Conservation (phyloP, 331 rosid genomes). For the Quercus lobata region DNA sequence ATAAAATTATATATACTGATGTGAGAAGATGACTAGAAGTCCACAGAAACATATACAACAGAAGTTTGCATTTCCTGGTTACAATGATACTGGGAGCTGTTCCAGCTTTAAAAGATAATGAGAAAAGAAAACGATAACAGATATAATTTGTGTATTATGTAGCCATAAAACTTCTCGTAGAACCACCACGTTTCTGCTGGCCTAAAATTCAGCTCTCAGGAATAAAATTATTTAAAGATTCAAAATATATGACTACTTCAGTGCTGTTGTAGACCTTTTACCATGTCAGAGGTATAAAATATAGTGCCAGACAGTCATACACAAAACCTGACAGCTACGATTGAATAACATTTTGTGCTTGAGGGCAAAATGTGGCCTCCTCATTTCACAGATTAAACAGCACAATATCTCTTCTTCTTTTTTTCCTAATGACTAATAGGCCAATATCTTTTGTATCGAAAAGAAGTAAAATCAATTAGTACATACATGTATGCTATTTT, state of each 20-base stretch:
- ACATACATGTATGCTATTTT: neutral
- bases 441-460: neutral
- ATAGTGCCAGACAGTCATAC: neutral
- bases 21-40: constrained; percentile 1
- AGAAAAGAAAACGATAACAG: neutral
- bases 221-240: neutral
- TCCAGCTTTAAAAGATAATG: neutral
- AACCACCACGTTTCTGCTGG: neutral
- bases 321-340: neutral
- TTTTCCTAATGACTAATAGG: neutral
- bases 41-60: neutral
- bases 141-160: neutral
- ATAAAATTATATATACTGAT: constrained; percentile 2
- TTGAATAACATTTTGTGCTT: neutral
- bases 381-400: neutral
- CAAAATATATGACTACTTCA: neutral
- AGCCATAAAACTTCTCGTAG: neutral
- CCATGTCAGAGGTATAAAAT: neutral
- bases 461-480: neutral
- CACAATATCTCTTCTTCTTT: neutral
- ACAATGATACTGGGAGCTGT: neutral
- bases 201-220: neutral
- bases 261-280: neutral
- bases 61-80: neutral
- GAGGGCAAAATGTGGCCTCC: neutral